Conservation (phyloP, 148 eudicot genomes). For the Rhododendron vialii region DNA sequence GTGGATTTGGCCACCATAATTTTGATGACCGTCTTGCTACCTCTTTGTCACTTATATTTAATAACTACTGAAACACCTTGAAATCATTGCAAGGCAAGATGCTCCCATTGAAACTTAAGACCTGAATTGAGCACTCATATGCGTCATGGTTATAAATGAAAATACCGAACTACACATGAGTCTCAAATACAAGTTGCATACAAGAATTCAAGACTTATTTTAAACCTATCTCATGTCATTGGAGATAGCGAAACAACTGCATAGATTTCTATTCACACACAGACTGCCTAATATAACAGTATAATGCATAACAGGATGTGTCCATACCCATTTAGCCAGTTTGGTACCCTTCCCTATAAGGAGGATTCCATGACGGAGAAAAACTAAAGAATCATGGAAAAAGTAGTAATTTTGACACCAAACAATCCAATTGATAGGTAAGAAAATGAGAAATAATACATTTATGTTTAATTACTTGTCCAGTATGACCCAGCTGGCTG, state of each 20-base stretch:
- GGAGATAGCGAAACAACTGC: background rate
- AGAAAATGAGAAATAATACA: constrained; percentile 54
- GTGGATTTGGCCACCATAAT: constrained; percentile 5
- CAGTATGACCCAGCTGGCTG: constrained; percentile 90
- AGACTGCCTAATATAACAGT: background rate
- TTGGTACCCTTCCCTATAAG: background rate
- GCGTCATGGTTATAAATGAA: background rate
- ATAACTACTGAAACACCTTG: background rate
- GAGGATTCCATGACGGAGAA: background rate
- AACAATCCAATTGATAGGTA: constrained; percentile 2
- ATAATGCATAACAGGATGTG: background rate
- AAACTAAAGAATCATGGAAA: background rate
- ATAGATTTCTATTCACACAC: background rate
- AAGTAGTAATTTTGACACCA: background rate
- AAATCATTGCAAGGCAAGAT: background rate
- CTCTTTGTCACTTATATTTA: background rate
- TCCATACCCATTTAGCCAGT: background rate
- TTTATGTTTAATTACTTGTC: constrained; percentile 89
- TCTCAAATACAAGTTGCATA: background rate
- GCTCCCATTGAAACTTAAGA: background rate
- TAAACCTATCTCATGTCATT: background rate
- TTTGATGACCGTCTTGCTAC: background rate
- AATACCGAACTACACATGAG: background rate
- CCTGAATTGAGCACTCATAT: background rate
- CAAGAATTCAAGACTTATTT: background rate